Percentiles rank a stretch among this genome's conserved stretches.
phyloP scores from a whole-genome alignment of 495 filamentous ascomycete genomes.

The Aspergillus olivimuriae region DNA sequence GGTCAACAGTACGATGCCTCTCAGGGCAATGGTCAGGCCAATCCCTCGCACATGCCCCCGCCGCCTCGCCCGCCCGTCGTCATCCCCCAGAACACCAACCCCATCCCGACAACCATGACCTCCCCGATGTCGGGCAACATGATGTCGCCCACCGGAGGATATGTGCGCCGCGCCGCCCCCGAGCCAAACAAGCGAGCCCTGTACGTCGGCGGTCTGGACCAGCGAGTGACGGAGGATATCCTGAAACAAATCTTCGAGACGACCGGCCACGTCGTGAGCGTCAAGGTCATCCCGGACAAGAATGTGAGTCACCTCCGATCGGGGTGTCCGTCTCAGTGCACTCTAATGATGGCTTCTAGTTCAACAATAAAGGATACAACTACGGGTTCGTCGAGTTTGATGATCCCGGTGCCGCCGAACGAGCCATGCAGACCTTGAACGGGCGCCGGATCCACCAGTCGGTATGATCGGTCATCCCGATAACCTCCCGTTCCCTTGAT shows the following conservation, averaged over 20 bases:
- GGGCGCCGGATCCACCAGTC: constrained; percentile 91
- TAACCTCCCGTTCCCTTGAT: neutral
- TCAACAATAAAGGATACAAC: constrained; percentile 93
- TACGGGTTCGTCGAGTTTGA: constrained; percentile 99
- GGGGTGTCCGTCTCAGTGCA: neutral
- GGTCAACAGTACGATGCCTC: constrained; percentile 65
- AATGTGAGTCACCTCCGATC: constrained; percentile 59
- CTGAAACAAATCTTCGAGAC: constrained; percentile 98
- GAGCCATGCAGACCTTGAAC: constrained; percentile 95
- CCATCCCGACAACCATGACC: constrained; percentile 87
- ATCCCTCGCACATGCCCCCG: constrained; percentile 80
- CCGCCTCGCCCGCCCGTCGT: constrained; percentile 81
- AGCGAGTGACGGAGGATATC: constrained; percentile 92
- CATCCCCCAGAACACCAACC: constrained; percentile 95
- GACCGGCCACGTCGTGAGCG: constrained; percentile 93
- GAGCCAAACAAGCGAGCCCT: constrained; percentile 98
- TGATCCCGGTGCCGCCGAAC: constrained; percentile 90
- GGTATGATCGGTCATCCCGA: constrained; percentile 49
- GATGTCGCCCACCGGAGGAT: constrained; percentile 79
- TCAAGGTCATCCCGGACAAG: constrained; percentile 99
- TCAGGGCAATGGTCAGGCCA: constrained; percentile 54
- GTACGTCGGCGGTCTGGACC: constrained; percentile 94
- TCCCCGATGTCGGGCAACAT: constrained; percentile 75
- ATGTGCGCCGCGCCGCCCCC: constrained; percentile 85
- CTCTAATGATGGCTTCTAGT: constrained; percentile 22